Percentiles rank a stretch among this genome's conserved stretches.
These are phyloP conservation scores for Penicillium sp. DNA, from an alignment of 2,329 filamentous ascomycete species.

Conservation along the genomic window DNA sequence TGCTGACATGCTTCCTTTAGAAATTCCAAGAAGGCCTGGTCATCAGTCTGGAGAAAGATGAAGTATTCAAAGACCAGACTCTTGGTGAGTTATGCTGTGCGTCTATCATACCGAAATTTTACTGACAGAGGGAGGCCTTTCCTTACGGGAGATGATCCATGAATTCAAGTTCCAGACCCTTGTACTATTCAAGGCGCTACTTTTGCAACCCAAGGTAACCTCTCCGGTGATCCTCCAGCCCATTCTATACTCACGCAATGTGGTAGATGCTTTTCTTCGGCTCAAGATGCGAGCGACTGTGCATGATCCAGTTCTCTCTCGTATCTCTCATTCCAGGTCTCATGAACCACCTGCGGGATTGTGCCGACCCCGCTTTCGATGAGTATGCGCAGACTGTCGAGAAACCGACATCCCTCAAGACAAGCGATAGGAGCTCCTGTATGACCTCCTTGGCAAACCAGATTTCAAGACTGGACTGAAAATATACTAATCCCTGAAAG, in stretches of 20 bases:
- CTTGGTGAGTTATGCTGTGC: slow-evolving; percentile 65
- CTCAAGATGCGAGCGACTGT: slow-evolving; percentile 91
- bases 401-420: slow-evolving; percentile 82
- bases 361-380: slow-evolving; percentile 90
- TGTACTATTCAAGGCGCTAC: slow-evolving; percentile 88
- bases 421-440: slow-evolving; percentile 86
- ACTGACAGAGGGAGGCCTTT: slow-evolving; percentile 57
- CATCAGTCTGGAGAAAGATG: slow-evolving; percentile 62
- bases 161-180: slow-evolving; percentile 95
- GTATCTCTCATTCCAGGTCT: slow-evolving; percentile 94
- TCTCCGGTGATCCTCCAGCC: background rate
- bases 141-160: slow-evolving; percentile 86
- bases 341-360: slow-evolving; percentile 89
- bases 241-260: slow-evolving; percentile 21
- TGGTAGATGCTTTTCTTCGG: slow-evolving; percentile 95
- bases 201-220: slow-evolving; percentile 88
- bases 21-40: slow-evolving; percentile 88
- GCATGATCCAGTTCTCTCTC: slow-evolving; percentile 98
- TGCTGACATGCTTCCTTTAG: slow-evolving; percentile 44
- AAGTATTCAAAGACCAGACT: slow-evolving; percentile 81
- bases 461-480: background rate
- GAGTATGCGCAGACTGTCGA: slow-evolving; percentile 75
- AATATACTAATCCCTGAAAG: slow-evolving; percentile 42
- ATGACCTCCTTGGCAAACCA: slow-evolving; percentile 25
- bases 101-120: background rate